Evolutionary conservation across 1,284 basidiomycete species (phyloP).

Genomic region (Trametes polyzona): DNA sequence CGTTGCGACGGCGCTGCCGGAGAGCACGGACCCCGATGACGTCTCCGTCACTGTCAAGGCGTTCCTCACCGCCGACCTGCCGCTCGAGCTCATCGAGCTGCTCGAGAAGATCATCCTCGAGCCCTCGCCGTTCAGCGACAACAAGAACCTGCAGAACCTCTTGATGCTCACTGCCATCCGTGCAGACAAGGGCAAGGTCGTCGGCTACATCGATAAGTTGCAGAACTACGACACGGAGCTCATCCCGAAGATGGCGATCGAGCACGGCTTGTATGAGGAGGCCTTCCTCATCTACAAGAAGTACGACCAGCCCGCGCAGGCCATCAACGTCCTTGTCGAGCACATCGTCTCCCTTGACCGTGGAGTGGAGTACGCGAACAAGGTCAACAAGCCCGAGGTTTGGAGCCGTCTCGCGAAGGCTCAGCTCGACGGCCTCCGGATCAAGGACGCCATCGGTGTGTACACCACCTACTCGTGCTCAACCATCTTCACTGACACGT

Average conservation of each 20-base stretch:
- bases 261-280: conserved; percentile 96
- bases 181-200: conserved; percentile 98
- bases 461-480: background rate
- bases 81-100: conserved; percentile 96
- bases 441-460: conserved; percentile 96
- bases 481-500: background rate
- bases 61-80: conserved; percentile 96
- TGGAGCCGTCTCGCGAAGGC: conserved; percentile 99
- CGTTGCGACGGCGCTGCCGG: conserved; percentile 92
- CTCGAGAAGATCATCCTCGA: conserved; percentile 99
- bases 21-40: conserved; percentile 98
- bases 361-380: conserved; percentile 94
- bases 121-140: conserved; percentile 97
- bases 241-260: conserved; percentile 96
- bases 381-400: conserved; percentile 95
- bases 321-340: conserved; percentile 98
- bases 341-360: conserved; percentile 98
- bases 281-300: conserved; percentile 97
- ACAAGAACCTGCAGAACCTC: conserved; percentile 94
- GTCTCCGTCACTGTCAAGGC: conserved; percentile 99
- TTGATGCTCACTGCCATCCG: conserved; percentile 95
- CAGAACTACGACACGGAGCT: conserved; percentile 94
- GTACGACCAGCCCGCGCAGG: conserved; percentile 90
- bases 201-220: conserved; percentile 97
- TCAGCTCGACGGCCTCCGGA: conserved; percentile 97